Conservation (phyloP, 495 filamentous ascomycete genomes). For the Pseudomonodictys pantanalensis region DNA sequence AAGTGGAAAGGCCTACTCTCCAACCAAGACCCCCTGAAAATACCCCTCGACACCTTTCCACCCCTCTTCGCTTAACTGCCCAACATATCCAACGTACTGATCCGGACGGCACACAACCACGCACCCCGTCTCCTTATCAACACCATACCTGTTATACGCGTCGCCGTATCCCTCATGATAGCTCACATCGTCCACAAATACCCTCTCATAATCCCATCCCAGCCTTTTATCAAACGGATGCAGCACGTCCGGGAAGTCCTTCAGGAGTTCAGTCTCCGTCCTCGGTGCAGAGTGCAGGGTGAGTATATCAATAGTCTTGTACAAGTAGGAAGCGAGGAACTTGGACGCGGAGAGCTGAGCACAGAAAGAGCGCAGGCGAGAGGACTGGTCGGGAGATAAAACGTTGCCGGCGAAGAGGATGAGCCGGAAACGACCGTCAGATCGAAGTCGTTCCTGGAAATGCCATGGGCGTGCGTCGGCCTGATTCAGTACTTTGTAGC, state of each 20-base stretch:
- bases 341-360: slow-evolving; percentile 39
- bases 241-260: slow-evolving; percentile 57
- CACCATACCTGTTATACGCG: slow-evolving; percentile 62
- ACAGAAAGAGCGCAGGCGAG: slow-evolving; percentile 49
- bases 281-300: slow-evolving; percentile 57
- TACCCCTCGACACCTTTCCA: slow-evolving; percentile 42
- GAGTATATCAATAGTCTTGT: slow-evolving; percentile 55
- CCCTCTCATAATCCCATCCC: slow-evolving; percentile 65
- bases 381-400: slow-evolving; percentile 42
- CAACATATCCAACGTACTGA: slow-evolving; percentile 62
- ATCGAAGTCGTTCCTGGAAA: slow-evolving; percentile 43
- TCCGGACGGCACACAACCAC: slow-evolving; percentile 63
- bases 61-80: slow-evolving; percentile 51
- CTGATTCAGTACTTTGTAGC: slow-evolving; percentile 39
- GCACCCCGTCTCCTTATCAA: slow-evolving; percentile 58
- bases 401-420: slow-evolving; percentile 66
- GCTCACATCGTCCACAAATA: slow-evolving; percentile 62
- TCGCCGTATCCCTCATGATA: slow-evolving; percentile 60
- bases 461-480: slow-evolving; percentile 38
- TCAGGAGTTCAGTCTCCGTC: slow-evolving; percentile 49
- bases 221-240: slow-evolving; percentile 55
- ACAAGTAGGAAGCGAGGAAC: slow-evolving; percentile 48
- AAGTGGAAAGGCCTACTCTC: no score
- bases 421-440: slow-evolving; percentile 63
- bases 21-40: slow-evolving; percentile 20